Percentiles rank a stretch among this genome's conserved stretches.
These are phyloP conservation scores for Paraphoma chrysanthemicola DNA, from an alignment of 2,329 filamentous ascomycete genomes.

Conservation along the genomic window DNA sequence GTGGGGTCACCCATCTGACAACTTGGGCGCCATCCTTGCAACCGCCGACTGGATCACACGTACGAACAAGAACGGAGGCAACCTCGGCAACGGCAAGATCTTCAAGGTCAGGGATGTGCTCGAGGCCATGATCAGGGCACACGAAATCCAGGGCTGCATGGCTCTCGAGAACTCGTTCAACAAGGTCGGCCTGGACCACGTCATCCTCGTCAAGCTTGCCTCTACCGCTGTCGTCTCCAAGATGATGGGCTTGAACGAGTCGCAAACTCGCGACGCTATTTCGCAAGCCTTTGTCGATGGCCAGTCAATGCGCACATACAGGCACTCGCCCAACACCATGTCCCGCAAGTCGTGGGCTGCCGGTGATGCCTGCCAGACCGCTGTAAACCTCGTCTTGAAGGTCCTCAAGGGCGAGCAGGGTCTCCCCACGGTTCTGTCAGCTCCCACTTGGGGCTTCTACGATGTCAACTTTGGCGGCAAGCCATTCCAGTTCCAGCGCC, in stretches of 20 bases:
- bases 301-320: constrained; percentile 94
- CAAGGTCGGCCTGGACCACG: constrained; percentile 97
- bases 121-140: constrained; percentile 98
- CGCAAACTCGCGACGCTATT: constrained; percentile 92
- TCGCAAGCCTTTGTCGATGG: constrained; percentile 98
- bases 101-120: constrained; percentile 90
- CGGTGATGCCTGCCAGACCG: constrained; percentile 95
- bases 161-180: constrained; percentile 98
- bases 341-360: constrained; percentile 99
- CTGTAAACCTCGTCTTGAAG: constrained; percentile 89
- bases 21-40: constrained; percentile 93
- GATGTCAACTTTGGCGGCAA: constrained; percentile 97
- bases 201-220: constrained; percentile 97
- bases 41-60: constrained; percentile 98
- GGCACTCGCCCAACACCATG: constrained; percentile 99
- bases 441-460: constrained; percentile 97
- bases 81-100: constrained; percentile 74
- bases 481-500: constrained; percentile 88
- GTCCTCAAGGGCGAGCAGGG: constrained; percentile 91
- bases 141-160: constrained; percentile 97
- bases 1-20: constrained; percentile 99
- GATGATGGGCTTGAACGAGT: constrained; percentile 88
- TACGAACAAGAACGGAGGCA: constrained; percentile 86
- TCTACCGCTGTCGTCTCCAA: constrained; percentile 93
- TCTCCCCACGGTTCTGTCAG: constrained; percentile 89